Evolutionary conservation across 2,329 filamentous ascomycete species (phyloP).

Genomic region (Aspergillus udagawae): DNA sequence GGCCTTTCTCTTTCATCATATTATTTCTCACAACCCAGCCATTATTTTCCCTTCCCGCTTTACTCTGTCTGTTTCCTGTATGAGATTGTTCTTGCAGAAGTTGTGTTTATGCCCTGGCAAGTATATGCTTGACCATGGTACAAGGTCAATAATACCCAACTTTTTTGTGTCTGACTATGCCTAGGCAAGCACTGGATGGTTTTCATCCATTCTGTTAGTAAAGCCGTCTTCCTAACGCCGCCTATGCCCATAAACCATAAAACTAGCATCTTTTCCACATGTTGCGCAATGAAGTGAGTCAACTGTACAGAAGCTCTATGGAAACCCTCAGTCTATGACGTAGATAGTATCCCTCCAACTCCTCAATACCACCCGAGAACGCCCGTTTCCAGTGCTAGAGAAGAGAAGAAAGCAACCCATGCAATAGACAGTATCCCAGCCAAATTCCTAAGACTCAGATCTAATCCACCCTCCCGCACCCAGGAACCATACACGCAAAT

Average conservation of each 20-base stretch:
- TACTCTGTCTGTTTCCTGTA: background rate
- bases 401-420: constrained; percentile 4
- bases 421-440: background rate
- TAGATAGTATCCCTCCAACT: background rate
- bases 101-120: background rate
- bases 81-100: background rate
- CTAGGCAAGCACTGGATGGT: background rate
- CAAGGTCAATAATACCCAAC: background rate
- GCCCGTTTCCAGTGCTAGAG: background rate
- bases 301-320: background rate
- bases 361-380: background rate
- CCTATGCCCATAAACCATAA: background rate
- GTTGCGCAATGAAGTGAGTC: background rate
- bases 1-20: background rate
- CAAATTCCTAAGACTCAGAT: background rate
- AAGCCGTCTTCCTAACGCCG: background rate
- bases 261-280: background rate
- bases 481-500: constrained; percentile 18
- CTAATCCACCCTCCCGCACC: constrained; percentile 12
- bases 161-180: background rate
- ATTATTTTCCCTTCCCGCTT: background rate
- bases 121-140: background rate
- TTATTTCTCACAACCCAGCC: background rate
- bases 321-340: background rate
- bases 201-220: background rate